Percentiles rank a stretch among this genome's conserved stretches.
Evolutionary conservation across 805 yeast species (phyloP).

Genomic region (Saccharomyces jurei): DNA sequence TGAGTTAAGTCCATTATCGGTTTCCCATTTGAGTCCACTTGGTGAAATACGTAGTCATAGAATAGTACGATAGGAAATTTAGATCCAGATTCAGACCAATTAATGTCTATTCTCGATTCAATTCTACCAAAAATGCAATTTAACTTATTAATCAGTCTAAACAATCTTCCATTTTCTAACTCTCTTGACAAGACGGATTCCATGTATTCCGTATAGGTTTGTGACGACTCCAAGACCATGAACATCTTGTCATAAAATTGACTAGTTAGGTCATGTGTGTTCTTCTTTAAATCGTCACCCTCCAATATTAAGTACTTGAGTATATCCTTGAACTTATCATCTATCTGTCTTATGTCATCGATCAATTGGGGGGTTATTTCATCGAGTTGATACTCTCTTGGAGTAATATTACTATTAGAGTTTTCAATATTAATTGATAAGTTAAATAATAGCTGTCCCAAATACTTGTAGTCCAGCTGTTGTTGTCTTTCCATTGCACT

Average conservation of each 20-base stretch:
- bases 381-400: slow-evolving; percentile 2
- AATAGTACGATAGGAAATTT: slow-evolving; percentile 67
- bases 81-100: slow-evolving; percentile 72
- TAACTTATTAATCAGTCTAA: slow-evolving; percentile 72
- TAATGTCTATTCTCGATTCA: slow-evolving; percentile 45
- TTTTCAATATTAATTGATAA: slow-evolving; percentile 21
- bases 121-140: slow-evolving; percentile 73
- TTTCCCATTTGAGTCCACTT: slow-evolving; percentile 65
- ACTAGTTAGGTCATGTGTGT: slow-evolving; percentile 31
- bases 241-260: slow-evolving; percentile 40
- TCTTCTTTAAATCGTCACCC: slow-evolving; percentile 14
- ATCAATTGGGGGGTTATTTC: slow-evolving; percentile 11
- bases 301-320: slow-evolving; percentile 33
- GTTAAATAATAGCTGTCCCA: slow-evolving; percentile 45
- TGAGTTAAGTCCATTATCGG: slow-evolving; percentile 78
- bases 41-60: slow-evolving; percentile 79
- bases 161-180: slow-evolving; percentile 80
- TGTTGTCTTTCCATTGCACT: slow-evolving; percentile 31
- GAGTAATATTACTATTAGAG: slow-evolving; percentile 2
- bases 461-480: slow-evolving; percentile 44
- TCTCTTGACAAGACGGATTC: slow-evolving; percentile 62
- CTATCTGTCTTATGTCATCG: slow-evolving; percentile 28
- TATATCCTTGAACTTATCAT: slow-evolving; percentile 40
- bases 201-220: slow-evolving; percentile 46
- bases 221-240: slow-evolving; percentile 41